Evolutionary conservation across 2,329 filamentous ascomycete genomes (phyloP).

Genomic region (Colletotrichum kahawae): DNA sequence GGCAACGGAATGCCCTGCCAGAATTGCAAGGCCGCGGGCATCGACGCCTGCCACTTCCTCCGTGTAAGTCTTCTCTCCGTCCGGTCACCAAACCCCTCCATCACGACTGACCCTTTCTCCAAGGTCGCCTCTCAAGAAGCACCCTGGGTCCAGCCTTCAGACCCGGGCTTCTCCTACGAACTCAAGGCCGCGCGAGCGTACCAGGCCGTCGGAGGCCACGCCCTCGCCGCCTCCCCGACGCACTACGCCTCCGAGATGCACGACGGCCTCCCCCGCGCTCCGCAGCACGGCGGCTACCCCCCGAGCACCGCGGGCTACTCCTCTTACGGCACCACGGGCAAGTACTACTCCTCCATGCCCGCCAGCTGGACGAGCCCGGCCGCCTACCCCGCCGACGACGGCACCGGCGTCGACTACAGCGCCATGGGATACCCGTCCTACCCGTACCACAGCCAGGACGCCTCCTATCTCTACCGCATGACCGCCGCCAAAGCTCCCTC

Average conservation of each 20-base stretch:
- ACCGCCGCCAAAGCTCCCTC: conserved; percentile 27
- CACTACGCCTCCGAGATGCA: conserved; percentile 39
- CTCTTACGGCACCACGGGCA: conserved; percentile 30
- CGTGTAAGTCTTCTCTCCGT: conserved; percentile 59
- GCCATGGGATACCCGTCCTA: conserved; percentile 36
- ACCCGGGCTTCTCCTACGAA: conserved; percentile 40
- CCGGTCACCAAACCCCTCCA: not conserved
- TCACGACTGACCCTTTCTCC: not conserved
- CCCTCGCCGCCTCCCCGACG: conserved; percentile 29
- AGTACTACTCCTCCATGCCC: conserved; percentile 38
- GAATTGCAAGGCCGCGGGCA: conserved; percentile 80
- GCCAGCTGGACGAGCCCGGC: conserved; percentile 33
- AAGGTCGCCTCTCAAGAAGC: conserved; percentile 46
- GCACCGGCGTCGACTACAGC: conserved; percentile 39
- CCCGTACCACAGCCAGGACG: conserved; percentile 38
- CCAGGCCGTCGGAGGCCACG: conserved; percentile 30
- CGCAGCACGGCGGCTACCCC: conserved; percentile 29
- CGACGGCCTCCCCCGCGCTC: conserved; percentile 28
- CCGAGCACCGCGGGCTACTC: conserved; percentile 32
- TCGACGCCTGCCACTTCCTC: conserved; percentile 77
- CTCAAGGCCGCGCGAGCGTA: conserved; percentile 39
- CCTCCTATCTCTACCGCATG: conserved; percentile 34
- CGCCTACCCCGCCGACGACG: conserved; percentile 40
- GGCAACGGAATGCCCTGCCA: conserved; percentile 79
- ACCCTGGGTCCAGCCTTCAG: conserved; percentile 28